phyloP scores from a whole-genome alignment of 331 rosid genomes.

The Dryas integrifolia region DNA sequence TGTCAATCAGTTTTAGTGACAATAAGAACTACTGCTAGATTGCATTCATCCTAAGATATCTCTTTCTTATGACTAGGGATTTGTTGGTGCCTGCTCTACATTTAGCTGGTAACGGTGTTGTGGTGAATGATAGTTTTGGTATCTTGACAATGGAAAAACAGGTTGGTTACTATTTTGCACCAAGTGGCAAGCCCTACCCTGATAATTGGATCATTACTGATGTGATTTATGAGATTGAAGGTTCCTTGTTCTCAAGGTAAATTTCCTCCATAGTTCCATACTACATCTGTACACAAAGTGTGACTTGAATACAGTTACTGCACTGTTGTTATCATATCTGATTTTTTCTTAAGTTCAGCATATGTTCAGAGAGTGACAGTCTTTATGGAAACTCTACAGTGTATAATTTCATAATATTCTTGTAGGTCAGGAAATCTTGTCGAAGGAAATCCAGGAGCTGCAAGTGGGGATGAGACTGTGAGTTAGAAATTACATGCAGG shows the following conservation, averaged over 20 bases:
- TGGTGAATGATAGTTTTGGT: constrained; percentile 43
- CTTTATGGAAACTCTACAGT: background rate
- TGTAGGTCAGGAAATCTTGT: constrained; percentile 86
- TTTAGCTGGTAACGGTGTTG: constrained; percentile 30
- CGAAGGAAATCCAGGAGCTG: constrained; percentile 81
- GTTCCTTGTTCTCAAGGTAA: constrained; percentile 82
- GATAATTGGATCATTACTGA: constrained; percentile 98
- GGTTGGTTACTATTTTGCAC: constrained; percentile 99
- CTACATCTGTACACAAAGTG: background rate
- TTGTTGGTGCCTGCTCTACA: constrained; percentile 29
- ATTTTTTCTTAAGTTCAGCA: background rate
- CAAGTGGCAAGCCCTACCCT: constrained; percentile 98
- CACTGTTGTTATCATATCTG: background rate
- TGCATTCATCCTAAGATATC: constrained; percentile 30
- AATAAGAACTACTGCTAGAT: constrained; percentile 27
- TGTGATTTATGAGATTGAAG: constrained; percentile 75
- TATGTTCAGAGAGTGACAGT: background rate
- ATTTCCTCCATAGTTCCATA: background rate
- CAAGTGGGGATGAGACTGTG: constrained; percentile 94
- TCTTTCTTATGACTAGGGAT: constrained; percentile 29
- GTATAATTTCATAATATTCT: constrained; percentile 11
- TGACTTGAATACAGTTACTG: background rate
- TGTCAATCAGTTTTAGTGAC: constrained; percentile 15
- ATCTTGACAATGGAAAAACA: constrained; percentile 51
- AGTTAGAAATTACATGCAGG: constrained; percentile 24